These are phyloP conservation scores for Spergularia marina DNA, from an alignment of 148 eudicot species.

Conservation along the genomic window DNA sequence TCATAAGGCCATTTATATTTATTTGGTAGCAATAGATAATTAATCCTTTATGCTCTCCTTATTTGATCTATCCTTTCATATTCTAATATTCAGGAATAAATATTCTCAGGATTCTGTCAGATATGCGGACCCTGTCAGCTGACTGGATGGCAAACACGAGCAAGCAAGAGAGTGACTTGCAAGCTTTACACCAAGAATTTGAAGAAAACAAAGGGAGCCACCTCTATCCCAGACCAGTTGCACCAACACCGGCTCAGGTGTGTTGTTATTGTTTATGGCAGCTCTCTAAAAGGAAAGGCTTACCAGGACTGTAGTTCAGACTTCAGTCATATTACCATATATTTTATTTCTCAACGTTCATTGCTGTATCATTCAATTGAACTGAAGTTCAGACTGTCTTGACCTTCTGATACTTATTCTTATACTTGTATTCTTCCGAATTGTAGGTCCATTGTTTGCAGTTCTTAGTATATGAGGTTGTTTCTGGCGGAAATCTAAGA, in stretches of 20 bases:
- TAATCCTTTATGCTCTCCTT: conserved; percentile 3
- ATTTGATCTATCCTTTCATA: neutral
- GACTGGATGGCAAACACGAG: conserved; percentile 99
- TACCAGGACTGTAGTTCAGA: neutral
- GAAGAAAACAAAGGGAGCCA: conserved; percentile 78
- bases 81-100: neutral
- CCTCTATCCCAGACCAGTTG: conserved; percentile 95
- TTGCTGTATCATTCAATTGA: conserved; percentile 3
- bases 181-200: conserved; percentile 65
- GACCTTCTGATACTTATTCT: conserved; percentile 4
- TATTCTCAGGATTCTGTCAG: conserved; percentile 83
- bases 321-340: neutral
- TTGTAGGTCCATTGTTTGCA: conserved; percentile 94
- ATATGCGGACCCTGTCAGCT: conserved; percentile 98
- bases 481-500: conserved; percentile 93
- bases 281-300: neutral
- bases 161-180: conserved; percentile 71
- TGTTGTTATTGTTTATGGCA: conserved; percentile 13
- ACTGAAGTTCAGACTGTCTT: neutral
- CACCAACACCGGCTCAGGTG: conserved; percentile 98
- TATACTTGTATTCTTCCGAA: conserved; percentile 11
- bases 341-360: neutral
- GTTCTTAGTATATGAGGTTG: conserved; percentile 93
- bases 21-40: neutral
- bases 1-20: neutral